A percentile compares a stretch with the other conserved stretches of the same genome.
These are phyloP conservation scores for Lecanicillium sp. DNA, from an alignment of 2,329 filamentous ascomycete species.

Conservation along the genomic window DNA sequence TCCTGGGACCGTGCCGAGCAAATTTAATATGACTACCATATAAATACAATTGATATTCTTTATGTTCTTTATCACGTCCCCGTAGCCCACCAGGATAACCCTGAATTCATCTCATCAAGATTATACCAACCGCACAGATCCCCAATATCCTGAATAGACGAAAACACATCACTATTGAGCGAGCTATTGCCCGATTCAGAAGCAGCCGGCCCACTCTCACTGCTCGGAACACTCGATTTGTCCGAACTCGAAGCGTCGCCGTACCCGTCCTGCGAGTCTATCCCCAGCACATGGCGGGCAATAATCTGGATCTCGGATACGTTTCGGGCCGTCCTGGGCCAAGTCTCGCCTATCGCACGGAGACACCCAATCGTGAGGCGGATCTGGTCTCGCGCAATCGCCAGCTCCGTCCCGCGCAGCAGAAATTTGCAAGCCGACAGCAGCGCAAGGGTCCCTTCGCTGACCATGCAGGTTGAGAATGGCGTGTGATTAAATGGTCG, in stretches of 20 bases:
- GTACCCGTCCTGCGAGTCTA: not conserved
- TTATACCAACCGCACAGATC: constrained; percentile 8
- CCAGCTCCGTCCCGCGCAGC: constrained; percentile 22
- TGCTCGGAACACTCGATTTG: not conserved
- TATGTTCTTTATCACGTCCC: not conserved
- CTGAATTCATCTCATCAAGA: constrained; percentile 3
- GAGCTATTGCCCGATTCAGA: not conserved
- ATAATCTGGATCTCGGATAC: constrained; percentile 31
- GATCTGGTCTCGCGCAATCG: constrained; percentile 31
- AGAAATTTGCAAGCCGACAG: constrained; percentile 29
- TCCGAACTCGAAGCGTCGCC: not conserved
- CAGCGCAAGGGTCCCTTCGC: constrained; percentile 25
- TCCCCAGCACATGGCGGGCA: constrained; percentile 21
- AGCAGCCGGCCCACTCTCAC: not conserved
- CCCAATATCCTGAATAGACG: constrained; percentile 3
- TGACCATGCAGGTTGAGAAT: constrained; percentile 33
- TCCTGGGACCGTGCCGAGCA: too few species aligned
- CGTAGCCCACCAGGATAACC: constrained; percentile 4
- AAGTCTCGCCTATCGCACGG: constrained; percentile 25
- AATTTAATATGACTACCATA: too few species aligned
- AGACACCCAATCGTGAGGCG: constrained; percentile 33
- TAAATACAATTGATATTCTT: too few species aligned
- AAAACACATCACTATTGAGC: constrained; percentile 3
- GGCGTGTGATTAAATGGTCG: constrained; percentile 27
- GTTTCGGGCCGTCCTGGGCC: constrained; percentile 27